Evolutionary conservation across 352 stramenopile genomes (phyloP), one percentile per base, ranked within the genome.

Genomic region (Phytophthora constricta): DNA sequence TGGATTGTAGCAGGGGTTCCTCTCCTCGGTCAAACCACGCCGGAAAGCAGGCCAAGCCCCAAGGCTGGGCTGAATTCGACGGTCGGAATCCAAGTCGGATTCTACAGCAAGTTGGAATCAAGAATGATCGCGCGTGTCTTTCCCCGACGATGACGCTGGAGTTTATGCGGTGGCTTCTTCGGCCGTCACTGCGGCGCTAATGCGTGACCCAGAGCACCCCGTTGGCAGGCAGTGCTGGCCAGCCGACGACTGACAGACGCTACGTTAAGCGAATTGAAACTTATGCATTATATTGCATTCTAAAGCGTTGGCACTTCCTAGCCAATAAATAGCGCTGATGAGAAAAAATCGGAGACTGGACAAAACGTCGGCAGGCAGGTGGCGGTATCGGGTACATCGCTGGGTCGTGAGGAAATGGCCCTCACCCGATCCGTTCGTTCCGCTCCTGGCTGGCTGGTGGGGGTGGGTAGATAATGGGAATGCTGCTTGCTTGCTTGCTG

Each of bases 251-350:
- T n/a, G n/a, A n/a, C n/a, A n/a, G n/a, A n/a, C n/a, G n/a, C n/a
- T n/a, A n/a, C n/a, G n/a, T n/a, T n/a, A n/a, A n/a, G n/a, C n/a
- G n/a, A n/a, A n/a, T n/a, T n/a, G 22, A 47, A 47, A 47, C 7
- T 47, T 47, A 23, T 47, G 41, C 41, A 26, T 47, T 47, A 23
- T 47, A 47, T 47, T 47, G 41, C 41, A 47, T 47, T 47, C 41
- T 47, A 47, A 47, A 47, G 41, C 41, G 41, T 47, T 47, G 41
- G 41, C 41, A 47, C 17, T 47, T 47, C 19, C 22, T 23, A 47
- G 16, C 41, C 41, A 47, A 47, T 47, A 47, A 47, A 47, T 47
- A 47, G 41, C 41, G 41, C 41, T 47, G 9, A 11, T 37, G 13
- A 11, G 7, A 47, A 17, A 47, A 45, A 47, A 47, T 47, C 9